Conservation (phyloP, 2,329 filamentous ascomycete genomes). For the Penicillium sp. region DNA sequence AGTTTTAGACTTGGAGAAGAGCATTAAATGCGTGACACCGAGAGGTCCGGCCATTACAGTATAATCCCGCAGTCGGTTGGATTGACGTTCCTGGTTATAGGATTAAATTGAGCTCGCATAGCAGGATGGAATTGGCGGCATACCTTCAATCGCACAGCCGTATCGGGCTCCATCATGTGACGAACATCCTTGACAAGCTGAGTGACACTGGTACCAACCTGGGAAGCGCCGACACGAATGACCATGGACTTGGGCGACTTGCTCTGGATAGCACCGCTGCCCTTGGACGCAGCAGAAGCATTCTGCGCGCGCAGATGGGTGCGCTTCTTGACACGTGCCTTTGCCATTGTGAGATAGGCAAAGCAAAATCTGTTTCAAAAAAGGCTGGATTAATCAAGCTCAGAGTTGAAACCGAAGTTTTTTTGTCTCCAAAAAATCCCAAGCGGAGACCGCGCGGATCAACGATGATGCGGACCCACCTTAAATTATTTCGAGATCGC, state of each 20-base stretch:
- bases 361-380: constrained; percentile 3
- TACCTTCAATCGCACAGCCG: constrained; percentile 76
- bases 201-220: constrained; percentile 85
- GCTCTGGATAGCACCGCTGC: constrained; percentile 58
- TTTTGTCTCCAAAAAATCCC: constrained; percentile 33
- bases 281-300: constrained; percentile 47
- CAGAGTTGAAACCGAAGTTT: constrained; percentile 22
- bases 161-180: constrained; percentile 92
- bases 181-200: constrained; percentile 90
- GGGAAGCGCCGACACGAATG: constrained; percentile 89
- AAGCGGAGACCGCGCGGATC: constrained; percentile 34
- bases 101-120: constrained; percentile 6
- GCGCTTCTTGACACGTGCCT: constrained; percentile 77
- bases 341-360: constrained; percentile 59
- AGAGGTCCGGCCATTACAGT: constrained; percentile 92
- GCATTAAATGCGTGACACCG: constrained; percentile 84
- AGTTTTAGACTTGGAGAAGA: constrained; percentile 83
- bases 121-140: not conserved
- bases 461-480: constrained; percentile 36
- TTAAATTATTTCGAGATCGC: constrained; percentile 28
- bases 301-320: constrained; percentile 70
- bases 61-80: constrained; percentile 86
- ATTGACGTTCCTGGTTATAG: constrained; percentile 63
- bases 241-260: constrained; percentile 94
- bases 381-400: constrained; percentile 6